phyloP scores from a whole-genome alignment of 441 rosid species.

The Brassica balearica region DNA sequence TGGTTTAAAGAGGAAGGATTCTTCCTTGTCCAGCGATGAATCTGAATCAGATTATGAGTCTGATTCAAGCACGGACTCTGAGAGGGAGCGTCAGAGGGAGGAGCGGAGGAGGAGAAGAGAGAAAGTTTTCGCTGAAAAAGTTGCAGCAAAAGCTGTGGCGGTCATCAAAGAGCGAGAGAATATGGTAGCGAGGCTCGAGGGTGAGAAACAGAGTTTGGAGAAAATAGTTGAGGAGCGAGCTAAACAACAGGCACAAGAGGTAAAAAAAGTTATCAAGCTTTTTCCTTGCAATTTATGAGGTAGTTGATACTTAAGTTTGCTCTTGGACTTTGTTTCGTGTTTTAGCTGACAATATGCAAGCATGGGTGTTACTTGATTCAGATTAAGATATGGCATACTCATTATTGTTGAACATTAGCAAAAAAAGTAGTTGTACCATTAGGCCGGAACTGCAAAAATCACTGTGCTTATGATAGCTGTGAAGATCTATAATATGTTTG shows the following conservation, averaged over 20 bases:
- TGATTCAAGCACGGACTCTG: slow-evolving; percentile 80
- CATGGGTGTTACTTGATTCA: slow-evolving; percentile 5
- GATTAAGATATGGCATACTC: slow-evolving; percentile 22
- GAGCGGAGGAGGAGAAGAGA: slow-evolving; percentile 73
- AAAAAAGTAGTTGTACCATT: slow-evolving; percentile 7
- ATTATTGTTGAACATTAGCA: slow-evolving; percentile 20
- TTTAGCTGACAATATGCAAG: slow-evolving; percentile 4
- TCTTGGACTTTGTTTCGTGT: background rate
- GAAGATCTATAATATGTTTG: slow-evolving; percentile 16
- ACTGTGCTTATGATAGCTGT: slow-evolving; percentile 30
- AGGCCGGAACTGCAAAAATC: slow-evolving; percentile 45
- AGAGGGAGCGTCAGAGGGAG: slow-evolving; percentile 82
- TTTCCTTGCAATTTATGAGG: no score
- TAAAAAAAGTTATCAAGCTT: slow-evolving; percentile 15
- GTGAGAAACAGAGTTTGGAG: slow-evolving; percentile 95
- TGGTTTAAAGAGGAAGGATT: slow-evolving; percentile 58
- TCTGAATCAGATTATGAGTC: slow-evolving; percentile 73
- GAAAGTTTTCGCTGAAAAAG: slow-evolving; percentile 78
- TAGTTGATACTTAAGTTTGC: background rate
- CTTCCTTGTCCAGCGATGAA: slow-evolving; percentile 48
- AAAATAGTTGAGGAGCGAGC: slow-evolving; percentile 95
- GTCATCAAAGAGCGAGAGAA: slow-evolving; percentile 89
- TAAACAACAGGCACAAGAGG: slow-evolving; percentile 95
- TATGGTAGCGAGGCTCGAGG: slow-evolving; percentile 89
- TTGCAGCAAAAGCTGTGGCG: slow-evolving; percentile 78